Evolutionary conservation across 2,329 filamentous ascomycete genomes (phyloP), one percentile per base, ranked within the genome.

Genomic region (Fusarium circinatum): DNA sequence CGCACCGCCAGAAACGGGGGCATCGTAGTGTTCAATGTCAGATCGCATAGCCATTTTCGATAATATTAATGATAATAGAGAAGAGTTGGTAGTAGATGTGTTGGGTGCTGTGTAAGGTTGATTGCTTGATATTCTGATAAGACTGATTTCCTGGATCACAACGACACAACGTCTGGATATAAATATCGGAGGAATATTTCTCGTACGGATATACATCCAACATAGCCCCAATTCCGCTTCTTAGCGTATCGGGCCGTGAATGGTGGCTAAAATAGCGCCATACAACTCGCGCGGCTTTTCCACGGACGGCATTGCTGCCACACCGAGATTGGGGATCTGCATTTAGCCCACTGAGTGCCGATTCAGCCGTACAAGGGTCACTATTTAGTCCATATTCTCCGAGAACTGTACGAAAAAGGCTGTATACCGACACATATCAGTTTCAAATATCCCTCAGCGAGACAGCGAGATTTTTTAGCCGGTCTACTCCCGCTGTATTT

Each of bases 11-110:
- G 32, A 38, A 13, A 26, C 32, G 3, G 49, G 24, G 1, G 32
- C 32, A 12, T 38, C 18, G 4, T 22, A 26, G 5, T 26, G 49
- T 17, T 54, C 32, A 0, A 54, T 28, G 13, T 54, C 9, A 38
- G 49, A 7, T 38, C 48, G n/a, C 17, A 52, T 34, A 26, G n/a
- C n/a, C 30, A 52, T 34, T 15, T 34, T 34, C 0, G 0, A 20
- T 26, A 15, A 2, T 34, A 12, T 1, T 6, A 1, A 4, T 6
- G 8, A 17, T 17, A 6, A 12, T 1, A 22, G 7, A 26, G 11
- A 28, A 54, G 9, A 38, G 14, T 17, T 26, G 32, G 13, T 38
- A n/a, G n/a, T n/a, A n/a, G n/a, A n/a, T n/a, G n/a, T n/a, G n/a
- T n/a, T n/a, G n/a, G n/a, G n/a, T n/a, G n/a, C n/a, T n/a, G n/a